Base-by-base conservation (phyloP, 768 basidiomycete species). In the Nidularia sp. region DNA sequence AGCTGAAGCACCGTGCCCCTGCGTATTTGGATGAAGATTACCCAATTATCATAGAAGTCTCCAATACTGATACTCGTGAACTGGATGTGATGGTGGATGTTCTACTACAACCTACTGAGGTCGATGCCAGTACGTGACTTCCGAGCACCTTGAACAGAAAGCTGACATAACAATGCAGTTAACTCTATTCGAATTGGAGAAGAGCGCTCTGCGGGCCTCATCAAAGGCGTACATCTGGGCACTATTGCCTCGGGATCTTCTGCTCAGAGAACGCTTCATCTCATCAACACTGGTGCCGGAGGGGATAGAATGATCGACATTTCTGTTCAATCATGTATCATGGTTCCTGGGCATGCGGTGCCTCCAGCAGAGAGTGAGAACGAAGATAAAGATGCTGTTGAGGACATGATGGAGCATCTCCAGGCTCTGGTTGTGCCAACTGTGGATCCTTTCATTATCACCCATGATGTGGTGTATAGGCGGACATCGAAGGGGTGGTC, bases 21-120 rank as follows among this genome's bases (percentile, higher is more conserved):
- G 92, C 91, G 1, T 90, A 86, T 64, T 66, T 96, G 34, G 85
- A 89, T 55, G 95, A 97, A 65, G 76, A 79, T 44, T 90, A 88
- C 60, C 85, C 88, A 0, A 85, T 98, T 57, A 62, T 65, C 8
- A 72, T 98, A 41, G 74, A 81, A 45, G 75, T 96, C 10, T 79
- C 70, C 3, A 97, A 94, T 62, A 61, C 70, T 4, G 93, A 97
- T 62, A 79, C 81, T 45, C 74, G 83, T 15, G 76, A 84, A 25
- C 66, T 98, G 8, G 83, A 89, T 12, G 68, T 91, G 9, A 69
- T 76, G 4, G 70, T 93, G 7, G 89, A 93, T 51, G 78, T 90
- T 4, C 72, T 96, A 52, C 67, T 98, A 34, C 91, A 92, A 50
- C 93, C 93, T 1, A 78, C 81, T 2, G 89, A 90, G 57, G 74